Base-by-base conservation (phyloP, 2,329 filamentous ascomycete species). In the Aspergillus neotritici region DNA sequence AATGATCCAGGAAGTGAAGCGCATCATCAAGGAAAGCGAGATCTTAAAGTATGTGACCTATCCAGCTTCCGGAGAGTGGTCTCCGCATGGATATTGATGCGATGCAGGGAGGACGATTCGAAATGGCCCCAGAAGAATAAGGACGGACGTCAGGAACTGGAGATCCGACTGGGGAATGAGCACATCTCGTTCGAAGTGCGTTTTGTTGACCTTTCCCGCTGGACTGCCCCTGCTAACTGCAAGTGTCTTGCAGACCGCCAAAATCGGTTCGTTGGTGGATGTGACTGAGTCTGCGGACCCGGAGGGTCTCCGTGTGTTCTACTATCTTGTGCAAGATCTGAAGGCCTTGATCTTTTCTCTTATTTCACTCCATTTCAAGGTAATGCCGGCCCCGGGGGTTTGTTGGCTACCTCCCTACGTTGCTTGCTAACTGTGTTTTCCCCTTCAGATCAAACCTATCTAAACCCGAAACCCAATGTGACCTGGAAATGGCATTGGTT, bases 91-190 rank as follows among this genome's bases (percentile, higher is more conserved):
- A 29, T 36, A 44, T 55, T 63, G 31, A 63, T 44, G 30, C 21
- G 29, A 13, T 31, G 49, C 55, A 94, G 88, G 74, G 93, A 98
- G 82, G 93, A 98, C 63, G 93, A 98, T 66, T 86, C 83, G 17
- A 96, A 96, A 66, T 98, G 93, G 93, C 93, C 93, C 1, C 88
- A 94, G 68, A 98, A 97, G 79, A 98, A 98, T 73, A 97, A 97
- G 72, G 93, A 98, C 59, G 93, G 93, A 30, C 82, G 91, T 51
- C 93, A 98, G 66, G 93, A 98, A 71, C 76, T 98, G 37, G 93
- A 98, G 68, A 96, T 98, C 46, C 80, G 90, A 37, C 66, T 98
- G 43, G 93, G 91, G 33, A 93, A 86, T 59, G 93, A 98, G 52
- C 91, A 97, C 66, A 97, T 98, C 56, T 94, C 89, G 1, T 98